Evolutionary conservation across 352 stramenopile species (phyloP).

Genomic region (Phytopythium helicoides): DNA sequence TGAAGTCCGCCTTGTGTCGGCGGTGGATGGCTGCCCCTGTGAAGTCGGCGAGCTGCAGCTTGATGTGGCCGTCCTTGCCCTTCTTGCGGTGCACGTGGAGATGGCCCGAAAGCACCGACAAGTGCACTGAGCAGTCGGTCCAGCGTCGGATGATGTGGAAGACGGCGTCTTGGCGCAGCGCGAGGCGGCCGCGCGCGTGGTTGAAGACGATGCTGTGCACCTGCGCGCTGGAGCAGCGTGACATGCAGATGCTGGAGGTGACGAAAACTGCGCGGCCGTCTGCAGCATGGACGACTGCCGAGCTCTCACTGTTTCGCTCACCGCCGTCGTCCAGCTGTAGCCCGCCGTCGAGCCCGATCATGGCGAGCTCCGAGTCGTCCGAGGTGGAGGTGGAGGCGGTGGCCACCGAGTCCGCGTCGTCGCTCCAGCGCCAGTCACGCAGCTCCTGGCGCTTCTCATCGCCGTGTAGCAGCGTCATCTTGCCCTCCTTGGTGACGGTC

Average conservation of each 20-base stretch:
- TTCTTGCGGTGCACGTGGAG: constrained; percentile 29
- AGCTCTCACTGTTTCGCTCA: background rate
- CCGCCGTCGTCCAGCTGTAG: constrained; percentile 1
- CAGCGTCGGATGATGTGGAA: constrained; percentile 22
- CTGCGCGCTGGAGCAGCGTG: constrained; percentile 14
- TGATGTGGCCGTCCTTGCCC: constrained; percentile 9
- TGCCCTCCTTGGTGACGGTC: constrained; percentile 7
- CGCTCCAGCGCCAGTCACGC: constrained; percentile 1
- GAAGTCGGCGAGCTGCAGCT: constrained; percentile 20
- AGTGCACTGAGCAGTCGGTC: constrained; percentile 20
- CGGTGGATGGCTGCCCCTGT: constrained; percentile 21
- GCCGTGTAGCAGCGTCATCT: constrained; percentile 5
- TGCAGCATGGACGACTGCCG: background rate
- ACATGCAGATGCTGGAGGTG: constrained; percentile 25
- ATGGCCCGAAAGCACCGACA: constrained; percentile 23
- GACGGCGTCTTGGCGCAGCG: constrained; percentile 18
- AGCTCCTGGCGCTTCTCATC: background rate
- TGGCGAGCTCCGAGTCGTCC: constrained; percentile 2
- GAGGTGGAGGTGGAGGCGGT: background rate
- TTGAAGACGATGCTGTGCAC: constrained; percentile 13
- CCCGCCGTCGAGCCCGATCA: background rate
- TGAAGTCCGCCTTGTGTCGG: constrained; percentile 18
- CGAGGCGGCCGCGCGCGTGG: constrained; percentile 19
- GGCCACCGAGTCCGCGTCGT: constrained; percentile 6
- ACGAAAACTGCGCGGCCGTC: constrained; percentile 5